Percentiles rank a stretch among this genome's conserved stretches.
phyloP scores from a whole-genome alignment of 2,329 filamentous ascomycete genomes.

The Beauveria bassiana region DNA sequence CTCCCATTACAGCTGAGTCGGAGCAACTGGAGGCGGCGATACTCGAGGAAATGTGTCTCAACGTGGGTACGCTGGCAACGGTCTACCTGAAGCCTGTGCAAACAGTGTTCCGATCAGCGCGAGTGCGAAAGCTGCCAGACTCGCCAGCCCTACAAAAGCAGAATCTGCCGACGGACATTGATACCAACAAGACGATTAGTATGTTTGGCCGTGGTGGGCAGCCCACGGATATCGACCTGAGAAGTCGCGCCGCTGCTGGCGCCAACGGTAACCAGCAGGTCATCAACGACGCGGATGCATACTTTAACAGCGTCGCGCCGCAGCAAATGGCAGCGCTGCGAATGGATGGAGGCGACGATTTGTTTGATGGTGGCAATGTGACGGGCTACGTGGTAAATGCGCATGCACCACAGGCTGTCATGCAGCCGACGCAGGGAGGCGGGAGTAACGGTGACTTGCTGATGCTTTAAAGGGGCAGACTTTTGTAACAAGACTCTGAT shows the following conservation, averaged over 20 bases:
- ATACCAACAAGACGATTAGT: conserved; percentile 53
- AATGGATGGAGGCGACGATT: conserved; percentile 53
- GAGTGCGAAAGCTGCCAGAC: conserved; percentile 70
- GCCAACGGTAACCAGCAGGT: conserved; percentile 52
- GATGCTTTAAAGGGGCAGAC: conserved; percentile 42
- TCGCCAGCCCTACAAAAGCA: conserved; percentile 80
- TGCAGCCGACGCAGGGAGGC: conserved; percentile 59
- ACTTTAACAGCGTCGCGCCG: conserved; percentile 72
- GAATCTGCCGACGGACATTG: conserved; percentile 43
- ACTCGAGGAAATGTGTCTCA: conserved; percentile 93
- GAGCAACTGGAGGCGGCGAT: conserved; percentile 88
- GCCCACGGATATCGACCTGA: conserved; percentile 41
- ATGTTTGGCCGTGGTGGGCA: conserved; percentile 48
- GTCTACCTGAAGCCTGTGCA: conserved; percentile 98
- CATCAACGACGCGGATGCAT: conserved; percentile 78
- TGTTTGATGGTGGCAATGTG: conserved; percentile 52
- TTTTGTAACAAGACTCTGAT: background rate
- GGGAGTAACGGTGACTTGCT: conserved; percentile 65
- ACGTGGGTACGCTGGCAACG: conserved; percentile 90
- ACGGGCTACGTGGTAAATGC: conserved; percentile 71
- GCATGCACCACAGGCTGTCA: conserved; percentile 67
- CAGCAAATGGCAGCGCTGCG: conserved; percentile 68
- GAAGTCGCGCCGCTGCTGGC: conserved; percentile 23
- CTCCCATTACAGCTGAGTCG: conserved; percentile 89
- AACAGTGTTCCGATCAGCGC: conserved; percentile 86